A percentile compares a stretch with the other conserved stretches of the same genome.
Conservation (phyloP, 768 basidiomycete species). For the Leccinum longicurvipes region DNA sequence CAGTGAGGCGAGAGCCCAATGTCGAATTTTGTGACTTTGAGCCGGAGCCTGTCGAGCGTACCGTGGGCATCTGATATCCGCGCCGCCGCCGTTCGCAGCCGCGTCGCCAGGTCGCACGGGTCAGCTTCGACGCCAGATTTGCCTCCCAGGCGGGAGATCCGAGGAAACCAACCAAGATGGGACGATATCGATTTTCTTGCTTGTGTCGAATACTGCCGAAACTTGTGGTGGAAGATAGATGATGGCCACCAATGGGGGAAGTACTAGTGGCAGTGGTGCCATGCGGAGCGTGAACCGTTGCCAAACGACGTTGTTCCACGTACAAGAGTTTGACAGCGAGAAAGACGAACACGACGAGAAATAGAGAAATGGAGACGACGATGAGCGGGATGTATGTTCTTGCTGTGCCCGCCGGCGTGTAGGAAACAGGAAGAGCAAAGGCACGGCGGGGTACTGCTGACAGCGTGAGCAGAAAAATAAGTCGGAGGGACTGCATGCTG, state of each 20-base stretch:
- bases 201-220: slow-evolving; percentile 6
- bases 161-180: slow-evolving; percentile 27
- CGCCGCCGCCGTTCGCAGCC: background rate
- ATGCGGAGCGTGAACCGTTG: slow-evolving; percentile 21
- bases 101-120: slow-evolving; percentile 6
- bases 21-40: background rate
- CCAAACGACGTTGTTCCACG: slow-evolving; percentile 28
- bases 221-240: slow-evolving; percentile 1
- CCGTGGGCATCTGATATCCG: slow-evolving; percentile 8
- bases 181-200: slow-evolving; percentile 1
- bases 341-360: slow-evolving; percentile 15
- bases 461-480: background rate
- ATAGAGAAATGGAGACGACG: slow-evolving; percentile 9
- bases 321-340: slow-evolving; percentile 26
- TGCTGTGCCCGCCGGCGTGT: background rate
- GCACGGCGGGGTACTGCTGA: background rate
- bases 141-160: slow-evolving; percentile 34
- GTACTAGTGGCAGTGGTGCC: background rate
- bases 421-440: slow-evolving; percentile 13
- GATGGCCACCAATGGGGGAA: background rate
- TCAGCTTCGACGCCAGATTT: slow-evolving; percentile 12
- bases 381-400: slow-evolving; percentile 12
- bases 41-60: slow-evolving; percentile 3
- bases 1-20: slow-evolving; percentile 6
- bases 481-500: background rate